Conservation (phyloP, 176 grass and related monocot genomes). For the Musa schizocarpa region DNA sequence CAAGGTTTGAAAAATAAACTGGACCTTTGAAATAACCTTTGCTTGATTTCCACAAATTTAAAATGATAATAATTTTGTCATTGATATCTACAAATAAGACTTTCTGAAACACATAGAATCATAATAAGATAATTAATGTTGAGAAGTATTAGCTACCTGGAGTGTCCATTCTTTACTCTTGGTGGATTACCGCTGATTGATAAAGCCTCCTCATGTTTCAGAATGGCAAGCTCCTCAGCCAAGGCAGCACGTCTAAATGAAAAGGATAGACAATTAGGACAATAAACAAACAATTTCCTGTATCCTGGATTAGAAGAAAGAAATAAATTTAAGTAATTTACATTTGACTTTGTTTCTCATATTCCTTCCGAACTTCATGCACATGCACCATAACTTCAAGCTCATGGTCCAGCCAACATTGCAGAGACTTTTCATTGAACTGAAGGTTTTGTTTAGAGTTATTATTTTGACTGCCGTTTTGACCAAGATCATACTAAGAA, state of each 20-base stretch:
- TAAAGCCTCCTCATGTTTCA: slow-evolving; percentile 65
- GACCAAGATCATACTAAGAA: slow-evolving; percentile 14
- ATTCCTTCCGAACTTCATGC: slow-evolving; percentile 93
- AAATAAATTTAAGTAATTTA: slow-evolving; percentile 32
- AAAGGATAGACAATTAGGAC: neutral
- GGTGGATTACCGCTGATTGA: slow-evolving; percentile 37
- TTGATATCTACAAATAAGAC: neutral
- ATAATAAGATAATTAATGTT: too few relatives aligned
- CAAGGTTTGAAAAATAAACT: slow-evolving; percentile 20
- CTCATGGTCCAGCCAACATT: slow-evolving; percentile 95
- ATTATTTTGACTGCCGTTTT: slow-evolving; percentile 8
- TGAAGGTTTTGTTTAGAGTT: slow-evolving; percentile 31
- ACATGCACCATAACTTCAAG: slow-evolving; percentile 97
- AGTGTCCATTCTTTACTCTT: slow-evolving; percentile 69
- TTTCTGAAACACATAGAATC: too few relatives aligned
- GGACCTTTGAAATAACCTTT: neutral
- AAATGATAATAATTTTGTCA: neutral
- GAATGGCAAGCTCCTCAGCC: slow-evolving; percentile 82
- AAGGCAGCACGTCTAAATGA: slow-evolving; percentile 66
- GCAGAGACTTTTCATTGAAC: slow-evolving; percentile 73
- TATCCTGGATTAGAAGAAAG: neutral
- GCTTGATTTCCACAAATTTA: neutral
- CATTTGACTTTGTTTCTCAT: slow-evolving; percentile 97
- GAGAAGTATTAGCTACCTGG: slow-evolving; percentile 39
- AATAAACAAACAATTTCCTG: neutral